Evolutionary conservation across 1,284 basidiomycete species (phyloP), one percentile per base, ranked within the genome.

Genomic region (Trametes pubescens): DNA sequence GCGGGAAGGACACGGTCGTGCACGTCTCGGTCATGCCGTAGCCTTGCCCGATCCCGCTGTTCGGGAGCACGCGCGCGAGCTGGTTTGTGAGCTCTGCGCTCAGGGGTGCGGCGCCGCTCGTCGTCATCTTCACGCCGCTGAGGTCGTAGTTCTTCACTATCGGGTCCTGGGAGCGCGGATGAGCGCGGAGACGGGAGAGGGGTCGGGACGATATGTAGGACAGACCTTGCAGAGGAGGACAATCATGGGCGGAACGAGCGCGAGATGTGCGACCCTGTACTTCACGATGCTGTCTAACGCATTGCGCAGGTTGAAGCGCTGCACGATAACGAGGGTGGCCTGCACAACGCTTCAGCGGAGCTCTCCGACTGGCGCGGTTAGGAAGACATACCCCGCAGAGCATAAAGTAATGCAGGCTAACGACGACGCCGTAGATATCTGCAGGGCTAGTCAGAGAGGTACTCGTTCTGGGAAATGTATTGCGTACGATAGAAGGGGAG

Each of bases 371-470:
- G 6, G 16, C 2, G 16, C 52, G 13, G 3, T 1, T 2, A 29
- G n/a, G 14, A 2, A 21, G 7, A 24, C 80, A 60, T 74, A 90
- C 88, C 51, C 82, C 85, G 46, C 76, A 77, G 69, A 85, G 91
- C 14, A 86, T 62, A 59, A 82, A 71, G 66, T 80, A 86, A 69
- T 89, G 88, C 48, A 90, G 82, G 69, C 83, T 84, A 59, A 89
- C 80, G n/a, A 90, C 80, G 5, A 91, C 78, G 14, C 90, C 90
- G 72, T 91, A 92, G 4, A 91, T 91, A 69, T 92, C 90, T 92
- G 61, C 34, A 44, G 29, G 26, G 51, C 21, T 22, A 1, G 13
- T 43, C 3, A 43, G 14, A 29, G 14, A 2, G 18, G 22, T 16
- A 0, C 26, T 37, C 13, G 6, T 29, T 10, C 1, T 9, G 40